These are phyloP conservation scores for Tolypocladium endophyticum DNA, from an alignment of 2,329 filamentous ascomycete genomes.

Conservation along the genomic window DNA sequence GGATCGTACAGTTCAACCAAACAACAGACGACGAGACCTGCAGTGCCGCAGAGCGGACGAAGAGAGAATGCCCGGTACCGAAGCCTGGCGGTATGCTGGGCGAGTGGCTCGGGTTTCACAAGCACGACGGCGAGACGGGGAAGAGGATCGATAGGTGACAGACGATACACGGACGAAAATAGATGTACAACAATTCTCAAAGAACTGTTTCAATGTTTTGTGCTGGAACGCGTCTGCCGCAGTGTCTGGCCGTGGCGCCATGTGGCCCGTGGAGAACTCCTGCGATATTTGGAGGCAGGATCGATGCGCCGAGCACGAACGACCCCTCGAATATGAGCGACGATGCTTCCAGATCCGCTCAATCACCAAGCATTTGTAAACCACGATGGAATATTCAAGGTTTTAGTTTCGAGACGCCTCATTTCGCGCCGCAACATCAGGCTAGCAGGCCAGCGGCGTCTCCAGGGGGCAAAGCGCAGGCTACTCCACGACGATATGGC, in stretches of 20 bases:
- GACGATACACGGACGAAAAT: background rate
- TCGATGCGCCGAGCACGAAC: background rate
- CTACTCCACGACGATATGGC: background rate
- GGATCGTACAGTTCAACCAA: constrained; percentile 37
- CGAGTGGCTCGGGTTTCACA: constrained; percentile 61
- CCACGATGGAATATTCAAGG: background rate
- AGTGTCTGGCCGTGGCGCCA: background rate
- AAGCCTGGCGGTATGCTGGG: constrained; percentile 76
- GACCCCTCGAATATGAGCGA: too few species aligned
- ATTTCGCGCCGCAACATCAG: background rate
- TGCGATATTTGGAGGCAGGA: background rate
- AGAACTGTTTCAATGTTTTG: background rate
- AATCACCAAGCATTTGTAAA: background rate
- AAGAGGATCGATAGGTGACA: constrained; percentile 14
- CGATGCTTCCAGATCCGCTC: background rate
- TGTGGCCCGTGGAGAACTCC: background rate
- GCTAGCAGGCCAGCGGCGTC: background rate
- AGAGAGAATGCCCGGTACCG: constrained; percentile 81
- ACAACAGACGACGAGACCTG: constrained; percentile 24
- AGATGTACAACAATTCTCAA: constrained; percentile 3
- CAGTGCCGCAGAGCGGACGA: constrained; percentile 28
- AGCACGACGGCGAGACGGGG: constrained; percentile 13
- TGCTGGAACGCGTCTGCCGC: background rate
- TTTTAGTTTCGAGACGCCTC: background rate
- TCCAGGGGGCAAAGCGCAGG: background rate